Percentiles rank a stretch among this genome's conserved stretches.
Evolutionary conservation across 345 rosid species (phyloP).

Genomic region (Eucalyptus marginata): DNA sequence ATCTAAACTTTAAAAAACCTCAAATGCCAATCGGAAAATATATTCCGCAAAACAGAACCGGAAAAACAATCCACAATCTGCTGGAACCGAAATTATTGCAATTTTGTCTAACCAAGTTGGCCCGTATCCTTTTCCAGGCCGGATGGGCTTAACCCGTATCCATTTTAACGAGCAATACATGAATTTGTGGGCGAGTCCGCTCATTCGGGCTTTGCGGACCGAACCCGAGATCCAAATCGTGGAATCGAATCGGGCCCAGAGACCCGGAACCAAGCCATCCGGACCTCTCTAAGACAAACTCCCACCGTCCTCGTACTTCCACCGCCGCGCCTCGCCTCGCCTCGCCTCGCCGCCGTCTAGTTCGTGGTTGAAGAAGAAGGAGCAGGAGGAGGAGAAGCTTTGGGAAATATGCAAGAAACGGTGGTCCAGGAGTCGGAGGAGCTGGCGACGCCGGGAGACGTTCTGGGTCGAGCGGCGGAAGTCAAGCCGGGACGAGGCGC

Average conservation of each 20-base stretch:
- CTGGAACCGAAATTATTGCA: background rate
- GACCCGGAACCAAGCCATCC: background rate
- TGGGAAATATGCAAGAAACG: background rate
- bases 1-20: fast-evolving
- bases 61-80: background rate
- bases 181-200: background rate
- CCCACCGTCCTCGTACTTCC: background rate
- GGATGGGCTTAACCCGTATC: background rate
- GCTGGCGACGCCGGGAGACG: slow-evolving; percentile 79
- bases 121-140: background rate
- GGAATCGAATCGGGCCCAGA: background rate
- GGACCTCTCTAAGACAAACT: background rate
- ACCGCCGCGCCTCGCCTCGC: background rate
- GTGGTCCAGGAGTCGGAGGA: slow-evolving; percentile 17
- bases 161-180: background rate
- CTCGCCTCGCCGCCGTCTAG: background rate
- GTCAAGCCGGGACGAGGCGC: slow-evolving; percentile 80
- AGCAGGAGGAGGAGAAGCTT: background rate
- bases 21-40: no score
- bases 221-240: background rate
- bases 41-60: no score
- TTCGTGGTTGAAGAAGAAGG: background rate
- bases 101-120: background rate
- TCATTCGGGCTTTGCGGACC: background rate
- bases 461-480: slow-evolving; percentile 44